Evolutionary conservation across 495 filamentous ascomycete species (phyloP), one percentile per base, ranked within the genome.

Genomic region (Lasiosphaeria miniovina): DNA sequence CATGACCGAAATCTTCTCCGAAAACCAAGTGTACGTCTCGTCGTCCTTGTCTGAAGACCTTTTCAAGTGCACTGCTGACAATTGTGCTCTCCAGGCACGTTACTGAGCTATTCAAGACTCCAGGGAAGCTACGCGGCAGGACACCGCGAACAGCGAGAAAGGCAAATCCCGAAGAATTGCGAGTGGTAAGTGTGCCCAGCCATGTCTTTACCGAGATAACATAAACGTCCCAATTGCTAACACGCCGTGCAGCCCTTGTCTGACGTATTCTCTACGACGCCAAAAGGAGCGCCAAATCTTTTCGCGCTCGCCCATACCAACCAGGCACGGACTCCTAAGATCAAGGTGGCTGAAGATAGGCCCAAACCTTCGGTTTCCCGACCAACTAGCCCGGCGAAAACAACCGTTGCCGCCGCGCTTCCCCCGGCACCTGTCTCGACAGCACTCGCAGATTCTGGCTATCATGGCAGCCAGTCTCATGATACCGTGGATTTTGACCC

Each of bases 31-130:
- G 90, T 92, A 75, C 66, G 87, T 82, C 58, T 49, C 58, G 6
- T 31, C 15, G 34, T n/a, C 43, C 24, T 46, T 6, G 34, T 24
- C 46, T n/a, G 32, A 34, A 15, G 10, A 9, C 38, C 1, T 36
- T 14, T 17, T 31, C 15, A 15, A 40, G 4, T 56, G 41, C 8
- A 24, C 14, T 36, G 6, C 17, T 40, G 32, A 56, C 32, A 8
- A 35, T 49, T 24, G 24, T 1, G 24, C 58, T 64, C 51, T 51
- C 58, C 65, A 93, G 90, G 52, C 93, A 92, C 71, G 86, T 98
- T 55, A 82, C 90, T 35, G 95, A 98, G 62, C 83, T 93, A 3
- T 96, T 98, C 76, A 98, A 98, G 67, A 98, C 94, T 4, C 94
- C 94, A 3, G 93, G 92, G 31, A 97, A 95, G 64, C 75, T 96